Conservation (phyloP, 23 red algal genomes). For the Gracilaria vermiculophylla region DNA sequence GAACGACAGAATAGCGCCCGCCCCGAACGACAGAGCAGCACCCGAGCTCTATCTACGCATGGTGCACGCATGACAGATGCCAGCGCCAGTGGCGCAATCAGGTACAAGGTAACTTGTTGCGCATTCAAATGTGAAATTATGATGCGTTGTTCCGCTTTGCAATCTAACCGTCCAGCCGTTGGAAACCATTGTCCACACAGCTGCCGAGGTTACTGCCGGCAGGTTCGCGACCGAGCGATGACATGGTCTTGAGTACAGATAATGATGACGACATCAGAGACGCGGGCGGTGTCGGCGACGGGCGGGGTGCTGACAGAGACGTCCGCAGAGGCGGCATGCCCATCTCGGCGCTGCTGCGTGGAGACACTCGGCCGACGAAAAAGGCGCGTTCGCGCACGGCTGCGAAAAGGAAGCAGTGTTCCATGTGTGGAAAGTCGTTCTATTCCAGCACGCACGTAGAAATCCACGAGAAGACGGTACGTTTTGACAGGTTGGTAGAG, state of each 20-base stretch:
- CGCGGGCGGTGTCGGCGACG: neutral
- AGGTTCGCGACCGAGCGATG: neutral
- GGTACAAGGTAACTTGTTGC: neutral
- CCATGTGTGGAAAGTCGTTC: neutral
- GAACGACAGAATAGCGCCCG: neutral
- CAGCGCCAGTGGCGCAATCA: neutral
- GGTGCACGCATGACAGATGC: neutral
- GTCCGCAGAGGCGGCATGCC: neutral
- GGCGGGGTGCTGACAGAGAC: neutral
- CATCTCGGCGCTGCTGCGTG: neutral
- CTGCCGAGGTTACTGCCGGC: neutral
- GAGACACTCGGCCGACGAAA: neutral
- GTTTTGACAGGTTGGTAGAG: neutral
- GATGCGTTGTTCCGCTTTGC: neutral
- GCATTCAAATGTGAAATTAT: neutral
- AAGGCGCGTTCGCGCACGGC: neutral
- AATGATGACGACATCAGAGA: neutral
- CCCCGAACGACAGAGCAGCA: neutral
- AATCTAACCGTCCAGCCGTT: neutral
- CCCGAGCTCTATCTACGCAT: neutral
- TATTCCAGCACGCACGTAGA: conserved; percentile 27
- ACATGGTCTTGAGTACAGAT: no score
- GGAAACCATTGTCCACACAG: neutral
- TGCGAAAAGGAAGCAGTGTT: neutral
- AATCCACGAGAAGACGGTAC: conserved; percentile 27